Evolutionary conservation across 2,329 filamentous ascomycete species (phyloP).

Genomic region (Sporothrix schenckii): DNA sequence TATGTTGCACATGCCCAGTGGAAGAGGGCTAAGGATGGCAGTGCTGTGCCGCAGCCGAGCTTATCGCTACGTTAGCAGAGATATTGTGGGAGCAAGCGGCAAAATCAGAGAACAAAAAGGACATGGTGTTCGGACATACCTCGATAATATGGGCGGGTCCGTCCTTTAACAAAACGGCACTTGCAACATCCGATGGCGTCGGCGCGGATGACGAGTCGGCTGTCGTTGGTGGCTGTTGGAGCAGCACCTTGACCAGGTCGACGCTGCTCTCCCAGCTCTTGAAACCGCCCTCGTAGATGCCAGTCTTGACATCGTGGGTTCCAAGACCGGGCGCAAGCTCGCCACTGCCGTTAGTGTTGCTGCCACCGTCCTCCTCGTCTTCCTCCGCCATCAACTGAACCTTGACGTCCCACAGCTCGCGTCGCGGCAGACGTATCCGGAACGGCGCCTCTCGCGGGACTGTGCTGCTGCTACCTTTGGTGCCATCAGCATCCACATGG

Average conservation of each 20-base stretch:
- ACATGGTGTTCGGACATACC: constrained; percentile 45
- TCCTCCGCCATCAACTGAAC: constrained; percentile 79
- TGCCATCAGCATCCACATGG: constrained; percentile 32
- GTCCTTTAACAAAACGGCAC: constrained; percentile 37
- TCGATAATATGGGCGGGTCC: constrained; percentile 55
- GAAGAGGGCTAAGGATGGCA: constrained; percentile 73
- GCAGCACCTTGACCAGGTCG: constrained; percentile 73
- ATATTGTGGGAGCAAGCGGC: not conserved
- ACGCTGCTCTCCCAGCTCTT: constrained; percentile 89
- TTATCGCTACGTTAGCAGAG: constrained; percentile 42
- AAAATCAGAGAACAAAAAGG: not conserved
- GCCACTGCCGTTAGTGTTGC: constrained; percentile 41
- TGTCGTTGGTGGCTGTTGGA: constrained; percentile 46
- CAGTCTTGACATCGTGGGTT: constrained; percentile 74
- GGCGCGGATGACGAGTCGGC: constrained; percentile 30
- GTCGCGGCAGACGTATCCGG: constrained; percentile 62
- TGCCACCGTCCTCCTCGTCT: constrained; percentile 57
- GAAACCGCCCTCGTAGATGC: constrained; percentile 84
- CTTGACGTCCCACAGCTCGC: constrained; percentile 80
- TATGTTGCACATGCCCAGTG: constrained; percentile 53
- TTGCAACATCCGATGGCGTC: constrained; percentile 28
- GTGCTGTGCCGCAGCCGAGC: constrained; percentile 77
- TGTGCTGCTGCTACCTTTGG: not conserved
- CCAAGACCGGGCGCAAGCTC: constrained; percentile 58
- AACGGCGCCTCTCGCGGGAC: constrained; percentile 1